phyloP scores from a whole-genome alignment of 257 asterid species.

The Cruciata laevipes region DNA sequence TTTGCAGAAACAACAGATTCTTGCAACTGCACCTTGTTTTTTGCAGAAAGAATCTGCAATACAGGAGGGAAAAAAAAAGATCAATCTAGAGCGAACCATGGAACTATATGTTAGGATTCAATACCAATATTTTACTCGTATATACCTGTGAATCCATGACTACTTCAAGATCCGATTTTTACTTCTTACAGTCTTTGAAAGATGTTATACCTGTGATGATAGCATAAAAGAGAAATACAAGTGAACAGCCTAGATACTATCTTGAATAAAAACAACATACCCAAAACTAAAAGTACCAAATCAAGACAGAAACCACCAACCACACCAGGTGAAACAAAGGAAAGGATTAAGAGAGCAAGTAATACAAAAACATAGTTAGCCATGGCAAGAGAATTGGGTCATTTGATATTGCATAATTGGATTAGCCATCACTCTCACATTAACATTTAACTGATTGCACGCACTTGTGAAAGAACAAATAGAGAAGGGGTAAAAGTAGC shows the following conservation, averaged over 20 bases:
- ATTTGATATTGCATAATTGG: background rate
- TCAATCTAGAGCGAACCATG: background rate
- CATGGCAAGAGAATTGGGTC: background rate
- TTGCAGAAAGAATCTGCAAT: constrained; percentile 47
- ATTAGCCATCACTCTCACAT: no score
- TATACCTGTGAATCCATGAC: constrained; percentile 72
- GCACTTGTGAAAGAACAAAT: no score
- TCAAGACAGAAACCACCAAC: background rate
- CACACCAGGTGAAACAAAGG: background rate
- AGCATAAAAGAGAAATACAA: constrained; percentile 11
- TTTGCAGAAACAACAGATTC: constrained; percentile 31
- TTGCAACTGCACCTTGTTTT: constrained; percentile 33
- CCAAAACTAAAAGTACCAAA: background rate
- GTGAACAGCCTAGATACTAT: background rate
- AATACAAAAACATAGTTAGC: background rate
- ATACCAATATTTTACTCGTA: background rate
- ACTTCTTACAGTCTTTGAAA: constrained; percentile 32
- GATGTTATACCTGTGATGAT: constrained; percentile 43
- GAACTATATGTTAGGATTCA: constrained; percentile 1
- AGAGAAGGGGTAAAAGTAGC: no score
- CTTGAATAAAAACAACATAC: background rate
- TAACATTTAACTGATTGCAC: no score
- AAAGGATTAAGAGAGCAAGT: background rate
- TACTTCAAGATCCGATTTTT: constrained; percentile 61
- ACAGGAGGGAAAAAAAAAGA: constrained; percentile 11